Conservation (phyloP, 495 filamentous ascomycete genomes). For the Xylaria grammica region DNA sequence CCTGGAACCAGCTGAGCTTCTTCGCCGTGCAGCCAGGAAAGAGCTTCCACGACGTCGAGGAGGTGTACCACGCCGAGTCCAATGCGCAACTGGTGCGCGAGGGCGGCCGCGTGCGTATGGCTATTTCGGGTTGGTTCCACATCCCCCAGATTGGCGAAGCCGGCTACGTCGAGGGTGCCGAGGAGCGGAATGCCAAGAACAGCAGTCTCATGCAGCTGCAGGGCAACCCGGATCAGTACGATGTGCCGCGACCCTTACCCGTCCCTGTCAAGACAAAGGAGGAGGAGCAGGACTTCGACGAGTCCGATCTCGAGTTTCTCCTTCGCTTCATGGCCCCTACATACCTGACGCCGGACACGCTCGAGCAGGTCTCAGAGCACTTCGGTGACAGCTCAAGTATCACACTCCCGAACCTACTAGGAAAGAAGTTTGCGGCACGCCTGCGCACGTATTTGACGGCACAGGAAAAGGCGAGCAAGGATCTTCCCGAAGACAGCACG, state of each 20-base stretch:
- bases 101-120: slow-evolving; percentile 84
- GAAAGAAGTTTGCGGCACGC: slow-evolving; percentile 71
- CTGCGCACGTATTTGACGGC: slow-evolving; percentile 71
- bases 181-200: slow-evolving; percentile 83
- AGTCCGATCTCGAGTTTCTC: slow-evolving; percentile 81
- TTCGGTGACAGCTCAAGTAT: slow-evolving; percentile 85
- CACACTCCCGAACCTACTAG: slow-evolving; percentile 76
- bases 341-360: slow-evolving; percentile 92
- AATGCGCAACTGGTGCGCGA: slow-evolving; percentile 61
- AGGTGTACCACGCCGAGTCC: slow-evolving; percentile 76
- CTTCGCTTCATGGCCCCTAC: slow-evolving; percentile 86
- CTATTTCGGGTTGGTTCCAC: slow-evolving; percentile 99
- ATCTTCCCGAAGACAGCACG: slow-evolving; percentile 50
- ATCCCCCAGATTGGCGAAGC: slow-evolving; percentile 95
- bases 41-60: slow-evolving; percentile 98
- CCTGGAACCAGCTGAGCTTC: slow-evolving; percentile 97
- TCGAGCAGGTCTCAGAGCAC: slow-evolving; percentile 76
- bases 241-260: slow-evolving; percentile 72
- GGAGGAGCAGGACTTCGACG: slow-evolving; percentile 60
- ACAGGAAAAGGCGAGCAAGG: slow-evolving; percentile 55
- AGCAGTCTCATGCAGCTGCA: slow-evolving; percentile 91
- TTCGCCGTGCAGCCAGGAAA: slow-evolving; percentile 96
- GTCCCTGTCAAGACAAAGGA: slow-evolving; percentile 55
- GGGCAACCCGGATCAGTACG: slow-evolving; percentile 85
- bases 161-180: slow-evolving; percentile 87